A percentile compares a stretch with the other conserved stretches of the same genome.
These are phyloP conservation scores for Didymella sp. DNA, from an alignment of 2,329 filamentous ascomycete genomes.

Conservation along the genomic window DNA sequence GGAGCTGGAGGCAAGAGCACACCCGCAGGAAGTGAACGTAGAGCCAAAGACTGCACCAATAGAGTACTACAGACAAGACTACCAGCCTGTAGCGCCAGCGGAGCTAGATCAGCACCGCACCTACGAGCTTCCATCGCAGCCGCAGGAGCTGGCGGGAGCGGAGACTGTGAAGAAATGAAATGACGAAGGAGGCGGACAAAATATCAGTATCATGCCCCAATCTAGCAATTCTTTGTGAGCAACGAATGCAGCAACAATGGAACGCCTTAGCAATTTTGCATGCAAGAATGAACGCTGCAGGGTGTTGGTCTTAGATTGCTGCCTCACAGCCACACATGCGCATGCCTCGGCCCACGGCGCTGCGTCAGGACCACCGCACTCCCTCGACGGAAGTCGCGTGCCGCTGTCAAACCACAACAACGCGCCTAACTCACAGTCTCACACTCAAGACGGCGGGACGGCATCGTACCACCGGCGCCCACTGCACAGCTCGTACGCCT, in stretches of 20 bases:
- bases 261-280: not conserved
- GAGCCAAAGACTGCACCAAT: not conserved
- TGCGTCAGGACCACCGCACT: not conserved
- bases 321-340: too few species aligned
- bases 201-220: too few species aligned
- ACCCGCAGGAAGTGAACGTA: not conserved
- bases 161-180: not conserved
- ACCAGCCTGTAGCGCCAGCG: not conserved
- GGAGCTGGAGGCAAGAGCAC: not conserved
- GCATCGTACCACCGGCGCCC: not conserved
- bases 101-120: not conserved
- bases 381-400: slow-evolving; percentile 9
- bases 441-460: not conserved
- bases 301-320: not conserved
- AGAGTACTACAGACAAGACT: not conserved
- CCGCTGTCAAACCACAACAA: slow-evolving; percentile 4
- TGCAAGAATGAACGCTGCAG: not conserved
- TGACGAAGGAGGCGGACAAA: not conserved
- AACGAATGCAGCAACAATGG: too few species aligned
- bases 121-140: not conserved
- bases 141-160: not conserved
- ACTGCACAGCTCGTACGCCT: not conserved
- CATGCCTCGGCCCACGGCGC: not conserved
- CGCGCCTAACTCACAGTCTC: not conserved
- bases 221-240: too few species aligned